Conservation (phyloP, 2,329 filamentous ascomycete genomes). For the Venturia nashicola region DNA sequence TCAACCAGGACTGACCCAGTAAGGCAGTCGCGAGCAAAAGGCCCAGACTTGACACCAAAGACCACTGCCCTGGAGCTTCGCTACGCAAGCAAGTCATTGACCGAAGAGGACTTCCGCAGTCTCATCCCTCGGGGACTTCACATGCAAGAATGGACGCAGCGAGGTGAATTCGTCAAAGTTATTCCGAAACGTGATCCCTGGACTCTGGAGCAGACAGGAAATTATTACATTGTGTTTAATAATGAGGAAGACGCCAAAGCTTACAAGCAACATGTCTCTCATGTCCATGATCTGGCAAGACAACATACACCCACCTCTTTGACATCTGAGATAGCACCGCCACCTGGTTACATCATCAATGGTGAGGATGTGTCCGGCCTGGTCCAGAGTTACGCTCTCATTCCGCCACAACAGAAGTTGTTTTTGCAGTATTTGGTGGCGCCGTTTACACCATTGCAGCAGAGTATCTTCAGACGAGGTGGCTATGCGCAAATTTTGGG, state of each 20-base stretch:
- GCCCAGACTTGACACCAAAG: not conserved
- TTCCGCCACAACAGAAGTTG: slow-evolving; percentile 23
- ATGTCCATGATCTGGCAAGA: slow-evolving; percentile 32
- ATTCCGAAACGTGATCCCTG: slow-evolving; percentile 47
- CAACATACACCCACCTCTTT: slow-evolving; percentile 25
- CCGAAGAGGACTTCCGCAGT: slow-evolving; percentile 55
- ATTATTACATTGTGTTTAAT: slow-evolving; percentile 54
- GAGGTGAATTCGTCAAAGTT: slow-evolving; percentile 21
- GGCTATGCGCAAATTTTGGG: slow-evolving; percentile 7
- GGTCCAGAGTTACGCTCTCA: slow-evolving; percentile 32
- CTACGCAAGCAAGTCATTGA: slow-evolving; percentile 44
- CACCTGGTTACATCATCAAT: slow-evolving; percentile 22
- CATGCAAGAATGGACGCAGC: slow-evolving; percentile 48
- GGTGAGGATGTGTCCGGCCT: slow-evolving; percentile 27
- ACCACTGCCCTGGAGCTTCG: slow-evolving; percentile 38
- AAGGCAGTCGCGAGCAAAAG: not conserved
- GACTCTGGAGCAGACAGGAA: slow-evolving; percentile 45
- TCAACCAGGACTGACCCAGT: not conserved
- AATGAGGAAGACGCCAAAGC: slow-evolving; percentile 40
- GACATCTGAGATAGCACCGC: slow-evolving; percentile 22
- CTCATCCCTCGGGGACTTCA: slow-evolving; percentile 45
- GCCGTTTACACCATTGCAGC: not conserved
- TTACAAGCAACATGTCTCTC: slow-evolving; percentile 40
- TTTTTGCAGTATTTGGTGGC: not conserved
- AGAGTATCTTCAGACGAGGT: not conserved